These are phyloP conservation scores for Kazachstania martiniae DNA, from an alignment of 805 yeast genomes.

Conservation along the genomic window DNA sequence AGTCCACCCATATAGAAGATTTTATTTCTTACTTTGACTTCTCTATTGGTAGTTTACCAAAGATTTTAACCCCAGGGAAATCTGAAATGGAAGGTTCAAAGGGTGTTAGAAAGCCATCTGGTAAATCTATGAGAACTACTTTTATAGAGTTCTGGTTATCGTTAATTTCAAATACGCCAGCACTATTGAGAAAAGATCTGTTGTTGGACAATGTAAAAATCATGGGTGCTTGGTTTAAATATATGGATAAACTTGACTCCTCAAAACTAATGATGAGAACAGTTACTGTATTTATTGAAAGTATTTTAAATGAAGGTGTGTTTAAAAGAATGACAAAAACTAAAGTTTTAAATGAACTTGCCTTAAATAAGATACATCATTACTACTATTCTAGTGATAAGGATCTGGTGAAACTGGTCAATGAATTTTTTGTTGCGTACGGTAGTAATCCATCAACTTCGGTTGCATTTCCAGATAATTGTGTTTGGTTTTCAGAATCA, in stretches of 20 bases:
- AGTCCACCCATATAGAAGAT: constrained; percentile 42
- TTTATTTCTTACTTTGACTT: constrained; percentile 62
- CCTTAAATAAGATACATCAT: constrained; percentile 45
- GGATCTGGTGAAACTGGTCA: constrained; percentile 30
- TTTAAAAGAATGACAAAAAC: constrained; percentile 63
- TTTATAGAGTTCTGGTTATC: constrained; percentile 54
- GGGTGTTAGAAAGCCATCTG: constrained; percentile 25
- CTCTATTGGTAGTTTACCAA: constrained; percentile 48
- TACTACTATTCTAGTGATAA: constrained; percentile 35
- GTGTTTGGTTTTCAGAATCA: constrained; percentile 37
- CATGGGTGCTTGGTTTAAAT: constrained; percentile 58
- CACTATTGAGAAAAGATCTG: constrained; percentile 54
- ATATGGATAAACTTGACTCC: constrained; percentile 44
- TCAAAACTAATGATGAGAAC: constrained; percentile 31
- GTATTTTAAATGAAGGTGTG: constrained; percentile 46
- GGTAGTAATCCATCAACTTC: constrained; percentile 43
- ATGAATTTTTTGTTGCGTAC: constrained; percentile 38
- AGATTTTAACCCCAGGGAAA: constrained; percentile 44
- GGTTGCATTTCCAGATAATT: constrained; percentile 34
- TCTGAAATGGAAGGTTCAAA: constrained; percentile 32
- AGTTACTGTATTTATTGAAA: constrained; percentile 37
- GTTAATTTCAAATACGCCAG: constrained; percentile 38
- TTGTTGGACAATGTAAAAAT: constrained; percentile 46
- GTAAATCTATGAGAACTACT: constrained; percentile 41
- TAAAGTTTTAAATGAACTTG: constrained; percentile 68